These are phyloP conservation scores for Metschnikowia proteae DNA, from an alignment of 805 yeast species.

Conservation along the genomic window DNA sequence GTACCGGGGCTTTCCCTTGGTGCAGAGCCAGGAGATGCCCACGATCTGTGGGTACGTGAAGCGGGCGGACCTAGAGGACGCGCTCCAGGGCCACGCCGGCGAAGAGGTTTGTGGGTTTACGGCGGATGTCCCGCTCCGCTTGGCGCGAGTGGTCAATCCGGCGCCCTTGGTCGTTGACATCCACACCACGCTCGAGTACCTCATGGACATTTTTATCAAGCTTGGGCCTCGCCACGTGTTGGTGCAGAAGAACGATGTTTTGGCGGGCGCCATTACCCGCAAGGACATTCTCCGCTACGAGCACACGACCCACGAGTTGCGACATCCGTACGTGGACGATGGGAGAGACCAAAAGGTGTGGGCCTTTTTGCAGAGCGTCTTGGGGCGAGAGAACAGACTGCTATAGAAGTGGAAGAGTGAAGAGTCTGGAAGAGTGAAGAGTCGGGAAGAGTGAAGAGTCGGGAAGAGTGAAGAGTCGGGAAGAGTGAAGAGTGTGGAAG, in stretches of 20 bases:
- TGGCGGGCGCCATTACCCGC: conserved; percentile 76
- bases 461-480: too few species aligned
- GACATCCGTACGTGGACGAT: conserved; percentile 17
- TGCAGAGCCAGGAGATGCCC: conserved; percentile 36
- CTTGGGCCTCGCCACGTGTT: conserved; percentile 76
- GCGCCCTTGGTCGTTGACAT: conserved; percentile 62
- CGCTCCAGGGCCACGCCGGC: conserved; percentile 7
- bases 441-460: too few species aligned
- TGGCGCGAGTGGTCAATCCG: conserved; percentile 31
- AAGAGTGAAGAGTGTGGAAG: too few species aligned
- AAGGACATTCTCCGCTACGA: conserved; percentile 77
- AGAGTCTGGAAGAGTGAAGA: too few species aligned
- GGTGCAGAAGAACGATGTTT: conserved; percentile 56
- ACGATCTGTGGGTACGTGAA: conserved; percentile 45
- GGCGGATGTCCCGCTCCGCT: conserved; percentile 21
- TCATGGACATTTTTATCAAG: conserved; percentile 65
- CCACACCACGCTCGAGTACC: conserved; percentile 53
- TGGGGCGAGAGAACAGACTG: not conserved
- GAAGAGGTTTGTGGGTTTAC: conserved; percentile 18
- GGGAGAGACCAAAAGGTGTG: conserved; percentile 34
- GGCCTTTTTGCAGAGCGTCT: conserved; percentile 16
- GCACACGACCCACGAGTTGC: conserved; percentile 29
- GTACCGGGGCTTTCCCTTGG: conserved; percentile 53
- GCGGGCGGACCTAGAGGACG: conserved; percentile 34
- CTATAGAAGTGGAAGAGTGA: too few species aligned